Conservation (phyloP, 495 filamentous ascomycete species). For the Hapsidospora chrysogenum region DNA sequence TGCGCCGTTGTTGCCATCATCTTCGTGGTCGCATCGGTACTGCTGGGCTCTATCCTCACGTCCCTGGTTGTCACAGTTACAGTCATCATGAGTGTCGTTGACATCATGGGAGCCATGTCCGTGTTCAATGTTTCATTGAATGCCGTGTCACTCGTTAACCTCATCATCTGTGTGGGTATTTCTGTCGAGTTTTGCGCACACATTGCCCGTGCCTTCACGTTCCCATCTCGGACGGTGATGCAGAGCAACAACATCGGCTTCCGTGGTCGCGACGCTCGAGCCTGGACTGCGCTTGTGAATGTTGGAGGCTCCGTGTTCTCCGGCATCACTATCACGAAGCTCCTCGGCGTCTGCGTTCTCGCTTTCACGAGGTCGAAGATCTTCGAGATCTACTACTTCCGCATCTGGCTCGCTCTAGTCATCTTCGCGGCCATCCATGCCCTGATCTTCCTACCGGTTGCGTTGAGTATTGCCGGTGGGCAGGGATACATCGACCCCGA, state of each 20-base stretch:
- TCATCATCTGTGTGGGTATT: conserved; percentile 94
- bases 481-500: conserved; percentile 78
- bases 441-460: conserved; percentile 81
- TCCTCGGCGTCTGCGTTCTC: conserved; percentile 80
- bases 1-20: conserved; percentile 72
- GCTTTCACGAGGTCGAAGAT: conserved; percentile 95
- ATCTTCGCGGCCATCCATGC: conserved; percentile 79
- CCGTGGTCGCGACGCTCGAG: conserved; percentile 64
- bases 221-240: conserved; percentile 62
- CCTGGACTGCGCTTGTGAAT: conserved; percentile 83
- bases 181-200: conserved; percentile 95
- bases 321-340: conserved; percentile 90
- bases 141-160: conserved; percentile 88
- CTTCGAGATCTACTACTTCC: conserved; percentile 98
- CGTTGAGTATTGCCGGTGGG: conserved; percentile 71
- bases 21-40: conserved; percentile 53
- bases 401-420: conserved; percentile 86
- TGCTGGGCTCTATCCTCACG: conserved; percentile 74
- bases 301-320: conserved; percentile 89
- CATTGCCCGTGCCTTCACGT: conserved; percentile 89
- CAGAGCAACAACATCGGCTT: conserved; percentile 52
- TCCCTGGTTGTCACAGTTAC: conserved; percentile 68
- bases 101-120: conserved; percentile 91
- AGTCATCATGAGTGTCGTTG: conserved; percentile 83
- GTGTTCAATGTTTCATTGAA: conserved; percentile 81